Evolutionary conservation across 805 yeast genomes (phyloP).

Genomic region (Schwanniomyces occidentalis): DNA sequence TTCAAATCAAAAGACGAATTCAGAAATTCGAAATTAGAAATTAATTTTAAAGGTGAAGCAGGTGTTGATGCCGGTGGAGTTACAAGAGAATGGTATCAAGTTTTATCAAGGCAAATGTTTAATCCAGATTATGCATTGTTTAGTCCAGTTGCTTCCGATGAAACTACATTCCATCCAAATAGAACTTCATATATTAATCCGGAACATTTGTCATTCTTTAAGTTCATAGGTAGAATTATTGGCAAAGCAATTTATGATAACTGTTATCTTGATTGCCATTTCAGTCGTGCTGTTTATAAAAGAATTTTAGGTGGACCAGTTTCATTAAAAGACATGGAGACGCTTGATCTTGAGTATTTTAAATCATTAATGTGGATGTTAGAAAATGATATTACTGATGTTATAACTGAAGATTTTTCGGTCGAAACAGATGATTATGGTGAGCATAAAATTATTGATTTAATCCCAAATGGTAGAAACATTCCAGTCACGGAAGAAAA

Average conservation of each 20-base stretch:
- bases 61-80: slow-evolving; percentile 99
- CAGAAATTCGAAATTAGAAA: slow-evolving; percentile 68
- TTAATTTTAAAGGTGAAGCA: slow-evolving; percentile 87
- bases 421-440: slow-evolving; percentile 94
- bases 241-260: slow-evolving; percentile 93
- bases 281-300: slow-evolving; percentile 93
- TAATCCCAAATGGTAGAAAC: slow-evolving; percentile 78
- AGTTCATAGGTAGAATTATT: slow-evolving; percentile 89
- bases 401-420: slow-evolving; percentile 90
- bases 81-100: slow-evolving; percentile 97
- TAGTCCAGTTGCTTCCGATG: slow-evolving; percentile 87
- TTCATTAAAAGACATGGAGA: slow-evolving; percentile 90
- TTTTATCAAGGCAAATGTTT: slow-evolving; percentile 89
- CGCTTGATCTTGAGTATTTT: slow-evolving; percentile 86
- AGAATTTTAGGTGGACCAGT: slow-evolving; percentile 77
- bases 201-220: slow-evolving; percentile 88
- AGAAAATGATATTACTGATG: slow-evolving; percentile 94
- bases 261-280: slow-evolving; percentile 87
- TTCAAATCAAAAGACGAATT: slow-evolving; percentile 76
- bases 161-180: slow-evolving; percentile 94
- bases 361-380: slow-evolving; percentile 94
- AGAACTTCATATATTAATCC: slow-evolving; percentile 90
- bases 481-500: slow-evolving; percentile 88
- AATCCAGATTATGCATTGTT: slow-evolving; percentile 93
- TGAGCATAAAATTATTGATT: slow-evolving; percentile 78